These are phyloP conservation scores for Sphagnum fallax DNA, from an alignment of 228 moss, liverwort and hornwort species.

Conservation along the genomic window DNA sequence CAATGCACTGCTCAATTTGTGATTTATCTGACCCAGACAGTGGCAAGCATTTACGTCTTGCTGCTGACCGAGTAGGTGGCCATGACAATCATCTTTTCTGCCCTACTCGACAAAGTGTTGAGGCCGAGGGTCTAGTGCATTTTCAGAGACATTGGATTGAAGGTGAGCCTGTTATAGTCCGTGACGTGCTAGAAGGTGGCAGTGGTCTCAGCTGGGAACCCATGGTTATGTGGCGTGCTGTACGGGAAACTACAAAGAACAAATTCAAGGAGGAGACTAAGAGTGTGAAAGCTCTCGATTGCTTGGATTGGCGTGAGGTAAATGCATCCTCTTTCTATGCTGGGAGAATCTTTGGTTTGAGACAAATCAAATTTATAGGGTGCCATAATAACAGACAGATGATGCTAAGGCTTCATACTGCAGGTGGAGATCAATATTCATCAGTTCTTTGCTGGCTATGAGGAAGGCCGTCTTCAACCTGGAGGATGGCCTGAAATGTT, in stretches of 20 bases:
- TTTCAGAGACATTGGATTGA: slow-evolving; percentile 79
- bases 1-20: slow-evolving; percentile 15
- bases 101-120: slow-evolving; percentile 44
- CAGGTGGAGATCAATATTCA: slow-evolving; percentile 55
- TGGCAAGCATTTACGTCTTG: slow-evolving; percentile 23
- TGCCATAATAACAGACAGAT: background rate
- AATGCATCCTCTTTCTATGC: background rate
- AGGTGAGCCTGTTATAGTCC: slow-evolving; percentile 81
- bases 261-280: slow-evolving; percentile 81
- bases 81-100: slow-evolving; percentile 64
- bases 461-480: slow-evolving; percentile 18
- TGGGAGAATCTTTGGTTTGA: background rate
- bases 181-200: slow-evolving; percentile 70
- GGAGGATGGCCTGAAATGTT: slow-evolving; percentile 77
- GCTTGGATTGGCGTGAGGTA: slow-evolving; percentile 94
- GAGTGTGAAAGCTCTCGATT: slow-evolving; percentile 76
- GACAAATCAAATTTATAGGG: background rate
- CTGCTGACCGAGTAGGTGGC: slow-evolving; percentile 51
- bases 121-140: slow-evolving; percentile 57
- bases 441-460: slow-evolving; percentile 42
- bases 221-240: slow-evolving; percentile 99
- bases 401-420: slow-evolving; percentile 3
- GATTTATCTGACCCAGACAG: background rate
- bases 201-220: slow-evolving; percentile 98
- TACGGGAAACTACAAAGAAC: slow-evolving; percentile 80